Evolutionary conservation across 805 yeast species (phyloP), one percentile per base, ranked within the genome.

Genomic region (Candida taoyuanica): DNA sequence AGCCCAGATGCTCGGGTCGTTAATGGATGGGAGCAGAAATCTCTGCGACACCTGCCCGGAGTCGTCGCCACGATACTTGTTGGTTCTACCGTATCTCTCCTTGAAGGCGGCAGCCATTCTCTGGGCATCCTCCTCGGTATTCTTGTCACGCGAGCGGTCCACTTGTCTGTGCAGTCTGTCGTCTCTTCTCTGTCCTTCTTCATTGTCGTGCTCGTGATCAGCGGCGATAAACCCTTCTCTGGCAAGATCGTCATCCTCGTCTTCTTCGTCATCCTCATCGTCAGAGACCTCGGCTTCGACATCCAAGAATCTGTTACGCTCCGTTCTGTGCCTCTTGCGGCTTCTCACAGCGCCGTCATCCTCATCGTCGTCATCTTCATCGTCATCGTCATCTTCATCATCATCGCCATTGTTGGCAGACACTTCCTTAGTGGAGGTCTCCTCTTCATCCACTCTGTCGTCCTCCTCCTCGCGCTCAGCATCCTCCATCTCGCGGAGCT

Each of bases 211-310:
- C 35, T 77, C 84, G 28, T 42, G 43, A 47, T 85, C 95, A 47
- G 77, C 85, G 2, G 85, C 78, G 48, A 85, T 78, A 57, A 85
- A 85, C 55, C 87, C 91, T 58, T 83, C 94, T 53, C 87, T 77
- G 31, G 83, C 76, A 21, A 85, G 65, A 46, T 85, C 97, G n/a
- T 94, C 89, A 50, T 79, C 85, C 50, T 83, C 98, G 46, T 91
- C 98, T 33, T 88, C 98, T 44, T 89, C 98, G 46, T 87, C 91
- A 49, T 91, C 98, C 39, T 93, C 98, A 49, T 93, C 98, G 44
- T 91, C 98, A 61, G 91, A 95, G 41, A 93, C 98, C 62, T 91
- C 98, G 43, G 97, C 98, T 70, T 93, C 98, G 38, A 93, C 95
- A 85, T 93, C 98, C 64, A 93, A 43, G 46, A 53, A 93, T 70